These are phyloP conservation scores for Mucor irregularis DNA, from an alignment of 371 early-diverging fungal genomes.

Conservation along the genomic window DNA sequence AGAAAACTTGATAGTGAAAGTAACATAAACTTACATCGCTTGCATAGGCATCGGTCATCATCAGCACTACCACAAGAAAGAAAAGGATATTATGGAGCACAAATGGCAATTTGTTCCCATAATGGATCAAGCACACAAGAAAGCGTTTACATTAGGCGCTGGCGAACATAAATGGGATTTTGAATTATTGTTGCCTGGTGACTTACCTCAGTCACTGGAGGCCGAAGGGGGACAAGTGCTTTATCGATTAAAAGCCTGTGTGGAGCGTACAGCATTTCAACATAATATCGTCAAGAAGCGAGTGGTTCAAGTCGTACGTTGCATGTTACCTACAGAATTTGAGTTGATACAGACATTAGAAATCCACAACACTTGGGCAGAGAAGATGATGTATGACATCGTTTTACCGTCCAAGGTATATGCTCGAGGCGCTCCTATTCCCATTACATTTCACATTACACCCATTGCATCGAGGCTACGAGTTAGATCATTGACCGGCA, in stretches of 20 bases:
- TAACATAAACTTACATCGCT: not conserved
- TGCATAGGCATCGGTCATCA: slow-evolving; percentile 36
- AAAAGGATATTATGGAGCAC: slow-evolving; percentile 32
- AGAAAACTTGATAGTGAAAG: not conserved
- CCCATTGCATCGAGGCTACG: slow-evolving; percentile 36
- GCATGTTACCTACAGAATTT: slow-evolving; percentile 38
- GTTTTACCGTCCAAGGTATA: slow-evolving; percentile 40
- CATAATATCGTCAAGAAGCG: slow-evolving; percentile 38
- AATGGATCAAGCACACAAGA: slow-evolving; percentile 20
- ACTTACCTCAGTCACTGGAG: slow-evolving; percentile 48
- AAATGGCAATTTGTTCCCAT: slow-evolving; percentile 37
- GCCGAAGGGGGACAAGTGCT: slow-evolving; percentile 39
- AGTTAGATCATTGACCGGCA: slow-evolving; percentile 28
- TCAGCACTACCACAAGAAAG: slow-evolving; percentile 45
- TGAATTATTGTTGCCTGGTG: slow-evolving; percentile 39
- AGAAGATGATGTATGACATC: slow-evolving; percentile 47
- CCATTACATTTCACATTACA: slow-evolving; percentile 37
- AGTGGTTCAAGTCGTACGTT: slow-evolving; percentile 28
- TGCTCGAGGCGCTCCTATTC: slow-evolving; percentile 37
- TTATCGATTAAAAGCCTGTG: slow-evolving; percentile 39
- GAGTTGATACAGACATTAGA: slow-evolving; percentile 35
- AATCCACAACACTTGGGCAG: slow-evolving; percentile 45
- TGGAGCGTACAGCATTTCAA: slow-evolving; percentile 42
- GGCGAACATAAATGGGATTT: slow-evolving; percentile 42
- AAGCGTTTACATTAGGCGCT: slow-evolving; percentile 25